Base-by-base conservation (phyloP, 345 rosid species). In the Balakata baccata region DNA sequence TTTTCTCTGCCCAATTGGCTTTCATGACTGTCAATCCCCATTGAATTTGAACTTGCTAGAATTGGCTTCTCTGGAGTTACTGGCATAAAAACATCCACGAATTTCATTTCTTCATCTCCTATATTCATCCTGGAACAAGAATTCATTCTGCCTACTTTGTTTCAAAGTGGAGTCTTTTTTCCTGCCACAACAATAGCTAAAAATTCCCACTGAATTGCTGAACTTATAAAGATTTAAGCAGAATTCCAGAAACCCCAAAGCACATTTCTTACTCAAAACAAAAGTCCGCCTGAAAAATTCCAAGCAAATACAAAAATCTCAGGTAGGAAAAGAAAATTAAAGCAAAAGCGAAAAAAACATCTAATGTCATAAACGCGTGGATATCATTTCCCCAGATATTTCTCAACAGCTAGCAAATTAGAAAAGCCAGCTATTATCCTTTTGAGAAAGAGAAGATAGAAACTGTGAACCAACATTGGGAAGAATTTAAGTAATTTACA, bases 71-170 rank as follows among this genome's bases (percentile, higher is more conserved):
- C 78, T 5, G 89, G 87, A 13, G 92, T 85, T 17, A 64, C 4
- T 0, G 89, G 92, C 45, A 81, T 64, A 88, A 87, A 89, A 64
- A 83, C 64, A 79, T 74, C 84, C 74, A 70, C 45, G 51, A 75
- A 75, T 17, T 73, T 76, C 43, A 75, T 72, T 51, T 79, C 82
- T 45, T 64, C 77, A 61, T 77, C 85, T n/a, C 86, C 81, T 34
- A 68, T 52, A 57, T 78, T 78, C 62, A 64, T 70, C 76, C 73
- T 80, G 11, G 84, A 75, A 71, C 74, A 75, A 84, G 45, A 41
- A 81, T 73, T 53, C 77, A 80, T 61, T 29, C 81, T 51, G 8
- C 61, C 29, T 45, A 17, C 11, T 13, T 10, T 11, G 17, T 14
- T 6, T 3, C 11, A 13, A 4, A n/a, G 38, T 12, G 47, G 16